phyloP scores from a whole-genome alignment of 108 stramenopile species.

The Fistulifera pelliculosa region DNA sequence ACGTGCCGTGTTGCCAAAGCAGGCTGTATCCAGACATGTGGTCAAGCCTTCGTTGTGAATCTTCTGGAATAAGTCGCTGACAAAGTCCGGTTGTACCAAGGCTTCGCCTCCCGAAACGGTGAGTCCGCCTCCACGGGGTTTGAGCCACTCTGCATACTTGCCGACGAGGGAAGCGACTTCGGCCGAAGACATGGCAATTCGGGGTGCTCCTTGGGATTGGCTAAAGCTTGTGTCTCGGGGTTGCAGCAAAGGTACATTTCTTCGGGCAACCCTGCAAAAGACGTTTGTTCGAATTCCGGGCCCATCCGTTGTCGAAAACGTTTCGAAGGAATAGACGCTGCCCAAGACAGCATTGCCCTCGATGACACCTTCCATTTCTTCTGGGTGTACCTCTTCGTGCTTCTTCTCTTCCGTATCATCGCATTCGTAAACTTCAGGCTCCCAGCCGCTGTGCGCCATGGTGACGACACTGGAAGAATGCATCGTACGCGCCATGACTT shows the following conservation, averaged over 20 bases:
- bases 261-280: slow-evolving; percentile 59
- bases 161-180: slow-evolving; percentile 29
- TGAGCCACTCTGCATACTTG: slow-evolving; percentile 38
- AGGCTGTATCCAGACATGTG: slow-evolving; percentile 55
- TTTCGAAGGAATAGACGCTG: slow-evolving; percentile 30
- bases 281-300: slow-evolving; percentile 39
- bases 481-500: slow-evolving; percentile 48
- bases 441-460: slow-evolving; percentile 11
- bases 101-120: slow-evolving; percentile 59
- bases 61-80: slow-evolving; percentile 32
- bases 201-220: slow-evolving; percentile 33
- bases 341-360: slow-evolving; percentile 17
- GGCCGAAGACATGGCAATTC: slow-evolving; percentile 40
- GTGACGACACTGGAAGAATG: slow-evolving; percentile 25
- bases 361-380: slow-evolving; percentile 16
- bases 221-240: slow-evolving; percentile 48
- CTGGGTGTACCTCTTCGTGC: slow-evolving; percentile 6
- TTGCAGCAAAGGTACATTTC: slow-evolving; percentile 54
- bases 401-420: slow-evolving; percentile 6
- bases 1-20: slow-evolving; percentile 33
- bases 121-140: slow-evolving; percentile 42
- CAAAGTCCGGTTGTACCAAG: slow-evolving; percentile 46
- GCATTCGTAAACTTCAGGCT: neutral
- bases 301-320: slow-evolving; percentile 38
- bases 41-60: slow-evolving; percentile 39